These are phyloP conservation scores for Globisporangium carolinianum DNA, from an alignment of 352 stramenopile species.

Conservation along the genomic window DNA sequence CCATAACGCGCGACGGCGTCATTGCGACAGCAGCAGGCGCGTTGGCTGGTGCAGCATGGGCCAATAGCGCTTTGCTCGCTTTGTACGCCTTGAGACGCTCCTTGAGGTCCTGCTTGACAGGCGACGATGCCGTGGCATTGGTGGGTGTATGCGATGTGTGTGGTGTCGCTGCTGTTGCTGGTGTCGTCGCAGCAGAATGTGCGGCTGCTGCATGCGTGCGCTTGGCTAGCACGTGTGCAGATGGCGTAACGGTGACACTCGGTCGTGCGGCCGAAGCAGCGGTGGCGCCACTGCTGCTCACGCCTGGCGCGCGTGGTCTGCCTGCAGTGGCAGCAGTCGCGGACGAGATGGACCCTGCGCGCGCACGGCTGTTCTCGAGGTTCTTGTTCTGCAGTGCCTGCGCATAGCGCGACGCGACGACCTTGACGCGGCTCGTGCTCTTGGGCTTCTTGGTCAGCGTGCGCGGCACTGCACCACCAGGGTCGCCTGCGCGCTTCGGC, in stretches of 20 bases:
- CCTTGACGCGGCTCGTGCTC: conserved; percentile 22
- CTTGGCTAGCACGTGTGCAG: conserved; percentile 1
- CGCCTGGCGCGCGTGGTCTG: neutral
- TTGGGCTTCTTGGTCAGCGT: conserved; percentile 12
- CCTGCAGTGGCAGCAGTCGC: neutral
- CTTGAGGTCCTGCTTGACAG: conserved; percentile 16
- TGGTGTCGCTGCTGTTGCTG: conserved; percentile 1
- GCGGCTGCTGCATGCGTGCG: neutral
- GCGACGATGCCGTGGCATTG: neutral
- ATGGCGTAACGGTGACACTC: conserved; percentile 4
- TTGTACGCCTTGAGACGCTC: conserved; percentile 36
- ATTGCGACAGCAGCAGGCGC: neutral
- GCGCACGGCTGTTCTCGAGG: conserved; percentile 15
- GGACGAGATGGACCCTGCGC: neutral
- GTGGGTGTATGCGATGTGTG: neutral
- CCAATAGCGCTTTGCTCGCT: conserved; percentile 25
- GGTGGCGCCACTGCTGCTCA: neutral
- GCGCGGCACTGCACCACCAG: neutral
- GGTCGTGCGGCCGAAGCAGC: neutral
- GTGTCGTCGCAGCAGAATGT: neutral
- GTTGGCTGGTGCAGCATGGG: neutral
- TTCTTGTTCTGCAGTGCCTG: conserved; percentile 44
- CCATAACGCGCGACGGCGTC: neutral
- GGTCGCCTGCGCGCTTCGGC: conserved; percentile 1
- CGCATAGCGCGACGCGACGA: conserved; percentile 53